A percentile compares a stretch with the other conserved stretches of the same genome.
Evolutionary conservation across 108 stramenopile species (phyloP).

Genomic region (Epipyxis sp.): DNA sequence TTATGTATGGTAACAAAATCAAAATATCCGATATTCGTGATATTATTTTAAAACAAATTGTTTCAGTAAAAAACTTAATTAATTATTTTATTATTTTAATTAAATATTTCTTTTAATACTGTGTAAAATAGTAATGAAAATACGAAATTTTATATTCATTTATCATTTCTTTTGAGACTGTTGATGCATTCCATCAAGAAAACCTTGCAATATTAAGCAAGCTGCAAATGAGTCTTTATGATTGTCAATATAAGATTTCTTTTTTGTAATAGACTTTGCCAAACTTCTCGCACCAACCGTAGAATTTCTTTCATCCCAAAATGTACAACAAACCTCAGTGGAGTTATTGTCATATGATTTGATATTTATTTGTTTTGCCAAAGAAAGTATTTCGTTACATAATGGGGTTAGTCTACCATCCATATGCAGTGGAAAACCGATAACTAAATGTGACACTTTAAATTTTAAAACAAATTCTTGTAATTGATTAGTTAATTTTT

Average conservation of each 20-base stretch:
- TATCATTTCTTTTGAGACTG: too few relatives aligned
- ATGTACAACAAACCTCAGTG: background rate
- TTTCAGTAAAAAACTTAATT: background rate
- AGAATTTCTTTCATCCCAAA: background rate
- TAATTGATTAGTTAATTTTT: background rate
- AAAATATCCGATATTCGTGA: background rate
- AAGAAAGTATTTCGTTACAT: background rate
- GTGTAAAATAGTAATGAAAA: too few relatives aligned
- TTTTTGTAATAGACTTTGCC: background rate
- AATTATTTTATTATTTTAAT: background rate
- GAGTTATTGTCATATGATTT: background rate
- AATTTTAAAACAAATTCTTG: background rate
- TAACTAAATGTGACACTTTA: background rate
- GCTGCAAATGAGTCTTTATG: background rate
- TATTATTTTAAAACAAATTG: background rate
- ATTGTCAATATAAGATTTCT: background rate
- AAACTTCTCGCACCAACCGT: background rate
- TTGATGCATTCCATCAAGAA: too few relatives aligned
- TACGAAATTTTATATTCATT: too few relatives aligned
- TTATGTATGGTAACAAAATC: conserved; percentile 2
- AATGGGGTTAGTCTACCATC: background rate
- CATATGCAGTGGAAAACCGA: background rate
- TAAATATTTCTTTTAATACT: too few relatives aligned
- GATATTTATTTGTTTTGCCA: background rate
- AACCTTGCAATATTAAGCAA: background rate